Base-by-base conservation (phyloP, 2,329 filamentous ascomycete genomes). In the Cephalotrichum gorgonifer region DNA sequence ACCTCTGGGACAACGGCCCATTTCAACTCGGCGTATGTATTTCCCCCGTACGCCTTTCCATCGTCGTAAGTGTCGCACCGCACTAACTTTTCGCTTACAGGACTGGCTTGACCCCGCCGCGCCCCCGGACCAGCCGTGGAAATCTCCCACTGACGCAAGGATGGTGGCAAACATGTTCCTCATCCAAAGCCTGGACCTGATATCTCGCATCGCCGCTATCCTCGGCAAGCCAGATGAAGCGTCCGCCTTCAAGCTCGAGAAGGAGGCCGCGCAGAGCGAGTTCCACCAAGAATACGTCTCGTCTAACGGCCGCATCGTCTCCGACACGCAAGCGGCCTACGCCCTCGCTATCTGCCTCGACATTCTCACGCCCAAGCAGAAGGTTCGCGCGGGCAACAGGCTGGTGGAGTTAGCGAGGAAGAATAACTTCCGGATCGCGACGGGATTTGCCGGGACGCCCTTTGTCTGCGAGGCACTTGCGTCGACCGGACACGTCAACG, bases 71-170 rank as follows among this genome's bases (percentile, higher is more conserved):
- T 20, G 17, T 41, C 23, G 23, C 6, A 22, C 6, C 23, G 8
- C 26, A 3, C 11, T 28, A 8, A 28, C 12, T 14, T 3, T 30
- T 44, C 26, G 4, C 4, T 27, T n/a, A 15, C 14, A 33, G 27
- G 73, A 75, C 52, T 75, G 72, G 72, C 63, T 75, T 3, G 72
- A 74, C 48, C 73, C 73, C 0, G 62, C 62, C 3, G 64, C 72
- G 1, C 71, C 72, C 0, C 60, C 65, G 0, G 60, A 69, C 1
- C 54, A 64, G 8, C 64, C 72, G 0, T 64, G 60, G 3, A 57
- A 56, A 15, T 69, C 68, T 0, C 65, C 62, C 0, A 74, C 72
- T 0, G 60, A 67, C 31, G 57, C 62, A 0, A 58, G 60, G 2
- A 61, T 72, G 1, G 69, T 74, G 1, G 68, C 71, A 1, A 70